Evolutionary conservation across 768 basidiomycete genomes (phyloP), one percentile per base, ranked within the genome.

Genomic region (Phlebiopsis flavidoalba): DNA sequence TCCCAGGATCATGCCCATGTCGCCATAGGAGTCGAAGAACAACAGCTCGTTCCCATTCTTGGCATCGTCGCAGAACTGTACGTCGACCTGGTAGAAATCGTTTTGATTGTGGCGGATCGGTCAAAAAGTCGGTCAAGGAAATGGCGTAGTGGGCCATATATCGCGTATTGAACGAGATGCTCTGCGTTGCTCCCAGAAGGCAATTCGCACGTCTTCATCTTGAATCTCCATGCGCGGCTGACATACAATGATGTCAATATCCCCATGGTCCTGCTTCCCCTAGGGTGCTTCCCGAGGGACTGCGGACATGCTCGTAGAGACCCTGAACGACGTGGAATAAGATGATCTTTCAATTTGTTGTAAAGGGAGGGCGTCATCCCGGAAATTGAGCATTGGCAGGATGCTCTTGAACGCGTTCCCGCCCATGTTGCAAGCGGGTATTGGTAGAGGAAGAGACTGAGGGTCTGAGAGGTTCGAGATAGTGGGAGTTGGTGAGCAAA

Each of bases 1-100:
- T 10, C 83, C 81, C 52, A 90, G 70, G 15, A 90, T 86, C 82
- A 88, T 87, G 0, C 85, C 85, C 17, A 89, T 75, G 65, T 89
- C 89, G 8, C 89, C 89, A 65, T 88, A 89, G 1, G 82, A 80
- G 60, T 83, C 78, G 65, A 82, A 82, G 70, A 88, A 82, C 22
- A n/a, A 77, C 67, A 15, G 82, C 70, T 21, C 83, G 75, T 22
- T 84, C 76, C 70, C 73, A 82, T 65, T 82, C 82, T 73, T 76
- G 65, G 72, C 71, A 68, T 82, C 77, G 2, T 65, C 68, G 65
- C 86, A 87, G 3, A 86, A 79, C 62, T 82, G 78, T 15, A 89
- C 78, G 64, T 91, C 89, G 8, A 90, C 81, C 76, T 91, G 80
- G 46, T 71, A 67, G 55, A 72, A 74, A 26, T 49, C 43, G 3